These are phyloP conservation scores for Saccharomyces jurei DNA, from an alignment of 805 yeast species.

Conservation along the genomic window DNA sequence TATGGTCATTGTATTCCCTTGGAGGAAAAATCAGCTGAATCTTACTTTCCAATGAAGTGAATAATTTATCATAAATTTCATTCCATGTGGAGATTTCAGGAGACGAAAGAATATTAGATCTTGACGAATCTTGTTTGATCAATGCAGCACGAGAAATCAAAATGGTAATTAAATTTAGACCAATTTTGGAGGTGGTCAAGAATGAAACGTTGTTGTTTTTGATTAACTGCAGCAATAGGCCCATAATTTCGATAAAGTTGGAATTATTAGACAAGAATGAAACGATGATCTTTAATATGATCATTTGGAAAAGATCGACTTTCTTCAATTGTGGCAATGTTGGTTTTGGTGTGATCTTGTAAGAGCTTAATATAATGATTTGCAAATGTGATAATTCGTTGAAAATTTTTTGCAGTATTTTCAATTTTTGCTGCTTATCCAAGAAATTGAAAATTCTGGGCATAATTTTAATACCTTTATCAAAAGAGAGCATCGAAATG, in stretches of 20 bases:
- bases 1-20: constrained; percentile 27
- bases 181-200: constrained; percentile 56
- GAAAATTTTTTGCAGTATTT: constrained; percentile 69
- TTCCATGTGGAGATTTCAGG: constrained; percentile 55
- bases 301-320: constrained; percentile 69
- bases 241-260: constrained; percentile 69
- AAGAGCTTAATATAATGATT: constrained; percentile 72
- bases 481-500: constrained; percentile 70
- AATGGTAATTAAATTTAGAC: constrained; percentile 82
- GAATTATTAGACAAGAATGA: constrained; percentile 71
- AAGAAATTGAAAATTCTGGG: constrained; percentile 83
- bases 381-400: constrained; percentile 72
- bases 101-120: constrained; percentile 31
- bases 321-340: constrained; percentile 43
- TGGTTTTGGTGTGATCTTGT: constrained; percentile 58
- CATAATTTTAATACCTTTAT: constrained; percentile 82
- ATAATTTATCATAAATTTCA: constrained; percentile 70
- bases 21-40: constrained; percentile 79
- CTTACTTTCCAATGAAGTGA: constrained; percentile 70
- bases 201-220: constrained; percentile 60
- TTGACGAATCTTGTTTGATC: constrained; percentile 70
- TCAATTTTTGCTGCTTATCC: constrained; percentile 64
- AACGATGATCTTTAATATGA: constrained; percentile 77
- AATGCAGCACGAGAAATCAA: constrained; percentile 85
- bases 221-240: constrained; percentile 60